Evolutionary conservation across 805 yeast species (phyloP), one percentile per base, ranked within the genome.

Genomic region (Kluyveromyces nonfermentans): DNA sequence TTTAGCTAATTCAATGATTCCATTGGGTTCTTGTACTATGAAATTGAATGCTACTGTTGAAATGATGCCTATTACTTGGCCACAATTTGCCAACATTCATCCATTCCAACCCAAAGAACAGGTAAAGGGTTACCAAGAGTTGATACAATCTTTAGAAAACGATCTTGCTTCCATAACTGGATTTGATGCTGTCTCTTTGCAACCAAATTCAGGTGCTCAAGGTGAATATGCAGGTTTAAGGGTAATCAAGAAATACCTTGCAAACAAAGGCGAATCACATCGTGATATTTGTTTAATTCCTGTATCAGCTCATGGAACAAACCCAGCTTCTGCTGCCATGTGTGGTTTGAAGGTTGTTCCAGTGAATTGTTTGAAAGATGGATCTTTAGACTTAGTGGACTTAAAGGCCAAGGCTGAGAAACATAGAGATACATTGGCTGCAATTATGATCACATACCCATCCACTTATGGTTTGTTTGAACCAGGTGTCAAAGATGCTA

Each of bases 271-370:
- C 35, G 82, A 88, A 59, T 64, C 73, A 15, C 69, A 79, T 46
- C 77, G 98, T 60, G 79, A 88, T 62, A 74, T 93, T 43, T 93
- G 97, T 65, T 73, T 93, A 60, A 93, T 93, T 55, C 98, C 98
- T 5, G 96, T 90, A 4, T 81, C 93, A 56, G 98, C 98, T 1
- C 98, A 93, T 60, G 98, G 98, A 46, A 93, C 98, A 15, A 93
- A 93, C 61, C 98, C 98, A 19, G 98, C 98, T 0, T 86, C 96
- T 37, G 97, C 98, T 16, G 86, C 96, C 16, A 93, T 93, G 96
- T 82, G 94, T 54, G 97, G 96, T 32, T 69, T 93, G 66, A 87
- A 85, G 64, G 97, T 93, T 37, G 86, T 93, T 17, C 82, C 97
- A 5, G 87, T 93, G 37, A 87, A 88, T 63, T 93, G 98, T 69